Evolutionary conservation across 805 yeast species (phyloP), one percentile per base, ranked within the genome.

Genomic region (Pichia phayaonensis): DNA sequence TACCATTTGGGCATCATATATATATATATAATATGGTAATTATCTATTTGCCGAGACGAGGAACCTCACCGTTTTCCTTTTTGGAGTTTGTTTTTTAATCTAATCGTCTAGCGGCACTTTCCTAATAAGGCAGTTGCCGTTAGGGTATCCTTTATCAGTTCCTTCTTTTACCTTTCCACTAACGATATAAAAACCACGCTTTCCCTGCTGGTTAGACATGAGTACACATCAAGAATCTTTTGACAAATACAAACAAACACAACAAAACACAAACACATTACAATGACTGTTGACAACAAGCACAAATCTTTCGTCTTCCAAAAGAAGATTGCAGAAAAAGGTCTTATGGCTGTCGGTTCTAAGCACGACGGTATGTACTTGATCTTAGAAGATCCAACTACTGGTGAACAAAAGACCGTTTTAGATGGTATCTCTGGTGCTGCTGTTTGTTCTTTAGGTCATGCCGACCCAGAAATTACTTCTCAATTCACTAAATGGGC

Each of bases 351-450:
- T 45, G 67, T 71, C 36, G 66, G 62, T 26, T 76, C 79, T 34
- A 61, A 70, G 27, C 76, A 77, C 39, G 63, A 70, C 26, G 80
- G 80, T 40, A 56, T 64, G 46, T 63, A 60, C 54, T 59, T 77
- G 52, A 64, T 67, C 16, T 61, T 74, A 31, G 72, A 69, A 53
- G 75, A 73, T 49, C 69, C 72, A 22, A 56, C 63, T 13, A 72
- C 75, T 10, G 70, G 68, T 36, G 67, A 69, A 47, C 53, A 58
- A 39, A 59, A 55, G 15, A 59, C 57, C 21, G 54, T 69, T 6
- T 55, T 72, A 31, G 79, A 74, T 60, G 79, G 67, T 45, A 56
- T 63, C 40, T 70, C 76, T 15, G 79, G 79, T 54, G 79, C 79
- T 21, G 79, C 79, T n/a, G 79, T 75, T 23, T 70, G 72, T 40